Percentiles rank a stretch among this genome's conserved stretches.
Conservation (phyloP, 257 asterid genomes). For the Fraxinus cuspidata region DNA sequence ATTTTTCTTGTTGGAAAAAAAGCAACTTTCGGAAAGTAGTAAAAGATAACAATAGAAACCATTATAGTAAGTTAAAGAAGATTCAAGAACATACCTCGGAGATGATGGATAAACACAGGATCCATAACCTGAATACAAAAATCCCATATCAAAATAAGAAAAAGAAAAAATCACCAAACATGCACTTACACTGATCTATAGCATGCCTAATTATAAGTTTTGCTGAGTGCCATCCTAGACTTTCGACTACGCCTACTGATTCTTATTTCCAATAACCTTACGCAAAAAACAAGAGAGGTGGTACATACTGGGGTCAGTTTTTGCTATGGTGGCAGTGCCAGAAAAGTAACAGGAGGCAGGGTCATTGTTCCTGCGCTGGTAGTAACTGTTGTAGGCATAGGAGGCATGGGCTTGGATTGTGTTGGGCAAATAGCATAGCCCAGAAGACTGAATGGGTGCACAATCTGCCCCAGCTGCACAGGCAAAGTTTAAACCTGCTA, state of each 20-base stretch:
- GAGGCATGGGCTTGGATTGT: conserved; percentile 47
- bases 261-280: no score
- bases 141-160: background rate
- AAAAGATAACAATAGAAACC: background rate
- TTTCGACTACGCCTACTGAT: no score
- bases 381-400: conserved; percentile 46
- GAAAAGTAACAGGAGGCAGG: conserved; percentile 47
- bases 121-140: conserved; percentile 42
- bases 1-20: background rate
- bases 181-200: no score
- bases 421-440: conserved; percentile 47
- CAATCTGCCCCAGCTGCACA: conserved; percentile 49
- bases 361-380: conserved; percentile 37
- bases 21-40: background rate
- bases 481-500: conserved; percentile 40
- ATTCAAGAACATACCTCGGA: conserved; percentile 33
- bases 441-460: conserved; percentile 30
- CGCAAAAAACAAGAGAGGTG: no score
- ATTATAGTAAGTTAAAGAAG: background rate
- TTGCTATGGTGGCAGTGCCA: conserved; percentile 46
- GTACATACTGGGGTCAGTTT: conserved; percentile 49
- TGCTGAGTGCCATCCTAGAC: no score
- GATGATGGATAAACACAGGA: conserved; percentile 51
- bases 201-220: no score
- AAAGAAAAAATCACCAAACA: background rate